Evolutionary conservation across 179 eudicot genomes (phyloP).

Genomic region (Beta macrorhiza): DNA sequence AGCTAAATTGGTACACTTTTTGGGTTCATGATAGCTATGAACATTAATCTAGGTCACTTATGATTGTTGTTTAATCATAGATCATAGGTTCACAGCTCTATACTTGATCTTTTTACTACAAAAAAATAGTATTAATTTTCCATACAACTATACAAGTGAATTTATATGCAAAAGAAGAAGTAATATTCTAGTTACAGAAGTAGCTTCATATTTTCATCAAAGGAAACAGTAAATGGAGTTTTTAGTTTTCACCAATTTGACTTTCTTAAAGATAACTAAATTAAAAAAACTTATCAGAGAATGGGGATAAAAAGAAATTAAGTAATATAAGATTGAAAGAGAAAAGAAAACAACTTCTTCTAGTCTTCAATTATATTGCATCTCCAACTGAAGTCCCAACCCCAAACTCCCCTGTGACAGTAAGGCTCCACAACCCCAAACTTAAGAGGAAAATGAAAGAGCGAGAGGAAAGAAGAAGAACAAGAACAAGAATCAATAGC

Average conservation of each 20-base stretch:
- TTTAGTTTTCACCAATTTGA: background rate
- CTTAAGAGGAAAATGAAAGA: too few species aligned
- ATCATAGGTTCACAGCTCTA: background rate
- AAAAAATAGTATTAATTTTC: too few species aligned
- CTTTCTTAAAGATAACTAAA: too few species aligned
- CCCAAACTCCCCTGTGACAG: background rate
- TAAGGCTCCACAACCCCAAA: background rate
- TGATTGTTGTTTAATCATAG: too few species aligned
- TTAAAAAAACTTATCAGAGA: background rate
- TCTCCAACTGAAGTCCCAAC: background rate
- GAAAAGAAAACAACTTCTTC: background rate
- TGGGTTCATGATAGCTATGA: background rate
- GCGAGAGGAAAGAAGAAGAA: background rate
- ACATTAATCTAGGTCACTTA: background rate
- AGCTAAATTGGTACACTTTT: background rate
- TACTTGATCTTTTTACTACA: background rate
- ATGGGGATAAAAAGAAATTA: background rate
- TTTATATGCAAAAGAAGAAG: too few species aligned
- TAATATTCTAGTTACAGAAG: background rate
- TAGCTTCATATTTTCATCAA: background rate
- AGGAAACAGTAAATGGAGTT: background rate
- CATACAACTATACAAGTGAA: too few species aligned
- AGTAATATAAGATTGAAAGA: too few species aligned
- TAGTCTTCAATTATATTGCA: background rate
- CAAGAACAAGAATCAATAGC: background rate